Conservation (phyloP, 345 rosid genomes). For the Arabidopsis arenosa region DNA sequence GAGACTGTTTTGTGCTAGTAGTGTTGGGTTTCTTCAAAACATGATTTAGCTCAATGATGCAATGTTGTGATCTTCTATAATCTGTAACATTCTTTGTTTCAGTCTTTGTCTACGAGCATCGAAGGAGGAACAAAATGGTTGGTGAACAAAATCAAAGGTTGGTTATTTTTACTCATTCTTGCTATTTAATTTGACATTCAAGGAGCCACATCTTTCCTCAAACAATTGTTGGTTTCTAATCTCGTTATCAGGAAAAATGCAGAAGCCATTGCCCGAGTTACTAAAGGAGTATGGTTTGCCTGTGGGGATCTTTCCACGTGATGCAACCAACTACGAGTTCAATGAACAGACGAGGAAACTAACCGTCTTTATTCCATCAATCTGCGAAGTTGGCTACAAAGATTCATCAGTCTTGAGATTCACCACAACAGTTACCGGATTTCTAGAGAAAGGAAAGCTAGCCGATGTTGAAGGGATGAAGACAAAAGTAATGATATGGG, state of each 20-base stretch:
- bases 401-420: conserved; percentile 83
- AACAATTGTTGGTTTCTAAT: not conserved
- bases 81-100: conserved; percentile 26
- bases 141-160: conserved; percentile 95
- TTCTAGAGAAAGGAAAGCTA: conserved; percentile 72
- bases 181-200: conserved; percentile 1
- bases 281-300: conserved; percentile 83
- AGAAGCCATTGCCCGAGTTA: conserved; percentile 78
- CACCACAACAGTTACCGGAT: conserved; percentile 80
- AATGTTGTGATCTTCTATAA: conserved; percentile 5
- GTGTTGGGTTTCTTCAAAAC: not conserved
- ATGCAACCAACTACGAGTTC: conserved; percentile 84
- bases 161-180: conserved; percentile 17
- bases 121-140: conserved; percentile 95
- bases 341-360: conserved; percentile 82
- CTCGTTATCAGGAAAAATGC: conserved; percentile 65
- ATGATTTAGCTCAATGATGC: conserved; percentile 13
- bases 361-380: conserved; percentile 70
- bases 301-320: conserved; percentile 88
- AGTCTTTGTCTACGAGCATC: conserved; percentile 81
- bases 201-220: conserved; percentile 13
- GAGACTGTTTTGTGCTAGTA: not conserved
- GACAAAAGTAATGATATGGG: conserved; percentile 94
- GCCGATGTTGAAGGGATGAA: conserved; percentile 87
- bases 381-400: conserved; percentile 87